Evolutionary conservation across 2,329 filamentous ascomycete species (phyloP).

Genomic region (Cercospora berteroae): DNA sequence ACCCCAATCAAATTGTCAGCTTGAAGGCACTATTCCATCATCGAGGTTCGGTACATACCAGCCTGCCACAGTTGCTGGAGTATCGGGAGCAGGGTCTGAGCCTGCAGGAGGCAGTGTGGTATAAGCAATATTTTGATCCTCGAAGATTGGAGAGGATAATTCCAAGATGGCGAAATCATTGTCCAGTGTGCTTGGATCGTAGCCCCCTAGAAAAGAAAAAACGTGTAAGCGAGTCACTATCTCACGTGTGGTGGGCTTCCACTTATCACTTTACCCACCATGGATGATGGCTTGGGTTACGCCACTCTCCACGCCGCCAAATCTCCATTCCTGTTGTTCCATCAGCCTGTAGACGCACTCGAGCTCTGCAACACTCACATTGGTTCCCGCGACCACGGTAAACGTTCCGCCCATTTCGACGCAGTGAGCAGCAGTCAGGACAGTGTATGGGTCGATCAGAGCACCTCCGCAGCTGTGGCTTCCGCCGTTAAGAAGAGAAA

Average conservation of each 20-base stretch:
- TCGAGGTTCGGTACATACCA: background rate
- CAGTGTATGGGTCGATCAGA: slow-evolving; percentile 2
- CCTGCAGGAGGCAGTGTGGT: background rate
- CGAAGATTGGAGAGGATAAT: background rate
- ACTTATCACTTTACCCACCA: background rate
- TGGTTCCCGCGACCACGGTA: background rate
- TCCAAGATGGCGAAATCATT: slow-evolving; percentile 2
- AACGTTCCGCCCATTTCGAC: background rate
- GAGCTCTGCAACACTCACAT: background rate
- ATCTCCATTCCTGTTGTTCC: background rate
- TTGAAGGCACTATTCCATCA: background rate
- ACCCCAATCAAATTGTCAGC: background rate
- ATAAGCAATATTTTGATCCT: background rate
- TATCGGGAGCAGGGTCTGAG: background rate
- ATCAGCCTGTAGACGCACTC: background rate
- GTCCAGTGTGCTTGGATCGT: background rate
- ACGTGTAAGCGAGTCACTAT: too few relatives aligned
- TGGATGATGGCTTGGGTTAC: background rate
- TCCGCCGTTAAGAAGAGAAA: background rate
- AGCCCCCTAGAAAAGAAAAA: background rate
- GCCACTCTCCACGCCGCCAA: background rate
- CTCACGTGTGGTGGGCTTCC: too few relatives aligned
- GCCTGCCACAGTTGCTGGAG: background rate
- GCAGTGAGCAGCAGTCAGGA: slow-evolving; percentile 3
- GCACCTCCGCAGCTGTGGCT: background rate